Conservation (phyloP, 2,329 filamentous ascomycete genomes). For the Fusarium coffeatum region DNA sequence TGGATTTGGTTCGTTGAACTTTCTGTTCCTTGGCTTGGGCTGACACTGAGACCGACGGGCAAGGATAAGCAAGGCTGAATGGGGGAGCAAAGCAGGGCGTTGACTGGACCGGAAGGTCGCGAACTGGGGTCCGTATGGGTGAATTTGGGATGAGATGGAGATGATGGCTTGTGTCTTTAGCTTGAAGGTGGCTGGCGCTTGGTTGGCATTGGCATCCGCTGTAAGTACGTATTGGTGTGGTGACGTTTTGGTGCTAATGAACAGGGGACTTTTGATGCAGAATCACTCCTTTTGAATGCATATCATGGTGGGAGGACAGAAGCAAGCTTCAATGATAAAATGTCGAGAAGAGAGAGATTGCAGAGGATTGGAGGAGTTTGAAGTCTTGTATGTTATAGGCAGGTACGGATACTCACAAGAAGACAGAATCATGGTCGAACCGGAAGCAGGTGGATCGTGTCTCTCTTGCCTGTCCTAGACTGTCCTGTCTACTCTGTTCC, state of each 20-base stretch:
- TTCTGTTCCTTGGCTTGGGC: conserved; percentile 33
- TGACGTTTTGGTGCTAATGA: conserved; percentile 33
- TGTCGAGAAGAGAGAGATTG: background rate
- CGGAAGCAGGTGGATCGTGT: conserved; percentile 23
- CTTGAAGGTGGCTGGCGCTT: conserved; percentile 35
- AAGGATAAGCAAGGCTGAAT: conserved; percentile 42
- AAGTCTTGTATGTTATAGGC: background rate
- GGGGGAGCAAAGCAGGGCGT: conserved; percentile 29
- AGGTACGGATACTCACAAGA: background rate
- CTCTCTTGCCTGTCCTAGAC: conserved; percentile 15
- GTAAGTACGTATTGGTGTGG: conserved; percentile 12
- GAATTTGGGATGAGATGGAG: conserved; percentile 28
- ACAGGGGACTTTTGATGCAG: conserved; percentile 15
- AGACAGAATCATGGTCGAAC: conserved; percentile 2
- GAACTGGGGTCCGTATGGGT: conserved; percentile 33
- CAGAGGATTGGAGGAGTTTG: background rate
- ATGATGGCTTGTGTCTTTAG: conserved; percentile 36
- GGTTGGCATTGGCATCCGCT: conserved; percentile 26
- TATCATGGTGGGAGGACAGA: background rate
- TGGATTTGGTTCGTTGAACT: conserved; percentile 34
- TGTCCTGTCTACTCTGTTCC: background rate
- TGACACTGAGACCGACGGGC: conserved; percentile 36
- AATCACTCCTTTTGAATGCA: conserved; percentile 8
- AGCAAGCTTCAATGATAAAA: background rate
- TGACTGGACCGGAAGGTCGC: conserved; percentile 36